Evolutionary conservation across 192 early-diverging fungal species (phyloP).

Genomic region (Coemansia interrupta): DNA sequence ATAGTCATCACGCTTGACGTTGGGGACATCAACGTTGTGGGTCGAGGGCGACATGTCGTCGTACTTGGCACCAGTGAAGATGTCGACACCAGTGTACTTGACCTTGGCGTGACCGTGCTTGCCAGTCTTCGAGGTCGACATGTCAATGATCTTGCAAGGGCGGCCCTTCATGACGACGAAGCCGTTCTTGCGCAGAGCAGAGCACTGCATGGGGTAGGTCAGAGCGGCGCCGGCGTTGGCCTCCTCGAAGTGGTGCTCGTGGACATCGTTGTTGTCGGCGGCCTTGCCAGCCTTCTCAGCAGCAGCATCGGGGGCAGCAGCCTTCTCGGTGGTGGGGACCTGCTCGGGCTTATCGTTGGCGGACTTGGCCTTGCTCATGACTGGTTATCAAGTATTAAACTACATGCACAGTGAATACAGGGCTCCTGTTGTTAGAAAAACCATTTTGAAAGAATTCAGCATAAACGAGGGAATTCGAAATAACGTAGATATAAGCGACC

Average conservation of each 20-base stretch:
- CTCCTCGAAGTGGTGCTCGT: constrained; percentile 70
- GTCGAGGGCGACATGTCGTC: constrained; percentile 99
- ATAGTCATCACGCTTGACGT: constrained; percentile 85
- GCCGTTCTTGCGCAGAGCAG: constrained; percentile 98
- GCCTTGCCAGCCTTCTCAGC: constrained; percentile 5
- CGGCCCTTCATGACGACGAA: constrained; percentile 97
- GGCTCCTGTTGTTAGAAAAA: no score
- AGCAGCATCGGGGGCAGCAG: neutral
- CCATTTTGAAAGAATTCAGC: no score
- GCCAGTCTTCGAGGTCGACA: constrained; percentile 99
- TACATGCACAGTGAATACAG: no score
- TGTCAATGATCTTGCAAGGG: constrained; percentile 99
- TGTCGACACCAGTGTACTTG: constrained; percentile 87
- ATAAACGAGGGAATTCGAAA: no score
- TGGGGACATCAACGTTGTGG: constrained; percentile 99
- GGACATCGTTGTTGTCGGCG: constrained; percentile 58
- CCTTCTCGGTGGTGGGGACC: neutral
- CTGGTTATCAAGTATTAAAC: no score
- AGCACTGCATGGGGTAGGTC: constrained; percentile 99
- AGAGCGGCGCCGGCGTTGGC: constrained; percentile 80
- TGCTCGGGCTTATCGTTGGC: no score
- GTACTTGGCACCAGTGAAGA: constrained; percentile 97
- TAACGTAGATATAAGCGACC: no score
- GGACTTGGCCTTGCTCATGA: no score
- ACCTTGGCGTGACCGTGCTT: constrained; percentile 99